A percentile compares a stretch with the other conserved stretches of the same genome.
These are phyloP conservation scores for Polyporus arcularius DNA, from an alignment of 768 basidiomycete genomes.

Conservation along the genomic window DNA sequence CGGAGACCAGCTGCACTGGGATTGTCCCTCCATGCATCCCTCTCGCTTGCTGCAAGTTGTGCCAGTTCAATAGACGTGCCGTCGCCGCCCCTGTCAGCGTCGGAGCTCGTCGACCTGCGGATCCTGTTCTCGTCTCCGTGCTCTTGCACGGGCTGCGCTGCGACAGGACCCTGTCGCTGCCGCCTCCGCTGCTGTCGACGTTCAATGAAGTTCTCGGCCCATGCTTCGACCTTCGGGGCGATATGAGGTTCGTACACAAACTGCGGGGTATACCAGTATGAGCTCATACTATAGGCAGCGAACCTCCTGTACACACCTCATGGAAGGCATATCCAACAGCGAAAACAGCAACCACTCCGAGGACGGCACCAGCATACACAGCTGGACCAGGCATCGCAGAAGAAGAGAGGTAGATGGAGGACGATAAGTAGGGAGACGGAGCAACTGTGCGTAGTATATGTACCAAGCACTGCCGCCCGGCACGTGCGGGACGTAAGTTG, in stretches of 20 bases:
- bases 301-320: slow-evolving; percentile 43
- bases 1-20: slow-evolving; percentile 31
- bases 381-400: slow-evolving; percentile 39
- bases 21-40: slow-evolving; percentile 54
- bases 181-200: slow-evolving; percentile 31
- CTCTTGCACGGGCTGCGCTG: slow-evolving; percentile 15
- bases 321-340: slow-evolving; percentile 58
- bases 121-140: slow-evolving; percentile 17
- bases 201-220: slow-evolving; percentile 37
- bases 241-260: slow-evolving; percentile 73
- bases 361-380: slow-evolving; percentile 46
- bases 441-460: not conserved
- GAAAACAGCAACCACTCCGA: slow-evolving; percentile 39
- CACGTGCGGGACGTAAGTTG: not conserved
- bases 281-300: not conserved
- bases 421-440: slow-evolving; percentile 2
- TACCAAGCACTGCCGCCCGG: slow-evolving; percentile 4
- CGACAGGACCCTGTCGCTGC: slow-evolving; percentile 28
- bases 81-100: slow-evolving; percentile 17
- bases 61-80: slow-evolving; percentile 48
- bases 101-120: slow-evolving; percentile 1
- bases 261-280: slow-evolving; percentile 33
- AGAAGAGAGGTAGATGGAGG: slow-evolving; percentile 15
- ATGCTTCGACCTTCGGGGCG: slow-evolving; percentile 57
- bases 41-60: slow-evolving; percentile 50